Base-by-base conservation (phyloP, 1,284 basidiomycete species). In the Ustilago lituana region DNA sequence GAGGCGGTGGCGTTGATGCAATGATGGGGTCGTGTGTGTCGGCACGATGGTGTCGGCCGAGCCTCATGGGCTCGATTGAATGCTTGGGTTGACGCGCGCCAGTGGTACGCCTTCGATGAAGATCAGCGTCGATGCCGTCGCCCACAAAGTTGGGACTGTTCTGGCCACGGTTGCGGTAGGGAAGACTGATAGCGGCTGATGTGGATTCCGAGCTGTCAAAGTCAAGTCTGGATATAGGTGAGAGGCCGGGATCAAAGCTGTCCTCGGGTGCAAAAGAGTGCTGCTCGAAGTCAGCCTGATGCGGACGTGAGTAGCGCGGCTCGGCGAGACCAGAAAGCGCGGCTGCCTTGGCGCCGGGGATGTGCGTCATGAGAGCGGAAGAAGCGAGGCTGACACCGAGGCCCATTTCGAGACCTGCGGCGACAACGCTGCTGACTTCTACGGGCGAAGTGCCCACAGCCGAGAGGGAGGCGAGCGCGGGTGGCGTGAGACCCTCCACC, bases 381-480 rank as follows among this genome's bases (percentile, higher is more conserved):
- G 73, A 43, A 26, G 72, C 65, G 15, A 77, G 66, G 40, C 54
- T 59, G 14, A 66, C 70, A 20, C 73, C 74, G 8, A 77, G 61
- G 12, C 75, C 75, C 73, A 77, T 73, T 46, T 73, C 70, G 41
- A 77, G 66, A 17, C 75, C 75, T 29, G 69, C 50, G 27, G 63
- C 48, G 29, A 77, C 75, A 19, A 74, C 71, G 54, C 69, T 75
- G 63, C 63, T 67, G 37, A 64, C 54, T 41, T 64, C 49, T 35
- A 52, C 40, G 17, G 60, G 59, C 14, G 52, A 55, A 1, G 60
- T 61, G 46, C 55, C 56, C 20, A 56, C 44, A 31, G 54, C 60
- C 38, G 65, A 48, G 47, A 52, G 35, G 4, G 50, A 40, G 12
- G 51, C 36, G 27, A 44, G 43, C 15, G 69, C 47, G 14, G 70